Percentiles rank a stretch among this genome's conserved stretches.
These are phyloP conservation scores for Eucommia ulmoides DNA, from an alignment of 257 asterid genomes.

Conservation along the genomic window DNA sequence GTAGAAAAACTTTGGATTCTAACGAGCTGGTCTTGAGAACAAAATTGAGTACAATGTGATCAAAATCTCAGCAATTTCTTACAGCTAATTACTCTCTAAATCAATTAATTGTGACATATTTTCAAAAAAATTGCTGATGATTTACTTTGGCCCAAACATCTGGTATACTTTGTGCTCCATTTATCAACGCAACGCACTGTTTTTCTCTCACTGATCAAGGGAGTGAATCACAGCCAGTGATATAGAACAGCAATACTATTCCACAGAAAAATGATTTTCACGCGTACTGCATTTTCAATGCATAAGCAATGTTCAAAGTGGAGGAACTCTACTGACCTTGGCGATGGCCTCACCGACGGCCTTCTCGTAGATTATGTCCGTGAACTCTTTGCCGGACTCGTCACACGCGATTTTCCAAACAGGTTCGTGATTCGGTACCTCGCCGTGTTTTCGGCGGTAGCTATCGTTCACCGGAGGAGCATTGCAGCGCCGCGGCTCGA, in stretches of 20 bases:
- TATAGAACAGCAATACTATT: not conserved
- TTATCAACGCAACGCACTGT: not conserved
- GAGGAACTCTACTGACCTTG: constrained; percentile 31
- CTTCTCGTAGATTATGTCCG: constrained; percentile 77
- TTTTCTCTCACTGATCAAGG: not conserved
- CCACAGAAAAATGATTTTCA: too few relatives aligned
- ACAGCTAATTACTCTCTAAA: too few relatives aligned
- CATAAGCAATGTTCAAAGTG: not conserved
- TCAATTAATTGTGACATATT: too few relatives aligned
- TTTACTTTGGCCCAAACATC: not conserved
- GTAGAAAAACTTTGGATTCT: too few relatives aligned
- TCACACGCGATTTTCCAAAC: constrained; percentile 51
- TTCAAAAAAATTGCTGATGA: too few relatives aligned
- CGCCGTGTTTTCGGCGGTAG: constrained; percentile 69
- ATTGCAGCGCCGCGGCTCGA: constrained; percentile 26
- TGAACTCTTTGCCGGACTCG: constrained; percentile 57
- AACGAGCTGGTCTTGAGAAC: too few relatives aligned
- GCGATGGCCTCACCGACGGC: constrained; percentile 89
- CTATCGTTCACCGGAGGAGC: constrained; percentile 52
- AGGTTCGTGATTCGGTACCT: constrained; percentile 52
- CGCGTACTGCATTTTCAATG: too few relatives aligned
- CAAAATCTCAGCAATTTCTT: too few relatives aligned
- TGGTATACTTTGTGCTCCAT: not conserved
- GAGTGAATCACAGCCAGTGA: not conserved
- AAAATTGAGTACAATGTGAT: too few relatives aligned